Percentiles rank a stretch among this genome's conserved stretches.
Evolutionary conservation across 2,329 filamentous ascomycete species (phyloP).

Genomic region (Thelonectria olida): DNA sequence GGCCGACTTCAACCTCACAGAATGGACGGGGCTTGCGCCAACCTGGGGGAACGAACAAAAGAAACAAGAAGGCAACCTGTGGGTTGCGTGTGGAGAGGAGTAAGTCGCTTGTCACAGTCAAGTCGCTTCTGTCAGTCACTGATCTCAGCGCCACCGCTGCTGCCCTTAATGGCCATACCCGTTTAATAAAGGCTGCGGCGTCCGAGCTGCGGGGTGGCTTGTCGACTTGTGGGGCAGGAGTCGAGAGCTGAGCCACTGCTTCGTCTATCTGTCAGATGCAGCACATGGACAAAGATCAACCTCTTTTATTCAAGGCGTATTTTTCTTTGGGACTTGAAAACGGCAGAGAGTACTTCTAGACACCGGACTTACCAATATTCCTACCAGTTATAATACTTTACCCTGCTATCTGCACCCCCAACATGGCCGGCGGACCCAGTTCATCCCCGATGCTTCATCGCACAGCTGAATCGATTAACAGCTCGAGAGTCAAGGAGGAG

Average conservation of each 20-base stretch:
- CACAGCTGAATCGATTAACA: conserved; percentile 31
- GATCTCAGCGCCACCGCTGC: no score
- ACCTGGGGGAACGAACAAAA: conserved; percentile 5
- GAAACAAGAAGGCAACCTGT: conserved; percentile 1
- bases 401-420: neutral
- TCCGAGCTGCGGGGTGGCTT: conserved; percentile 39
- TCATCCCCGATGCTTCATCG: conserved; percentile 32
- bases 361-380: neutral
- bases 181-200: no score
- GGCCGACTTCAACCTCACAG: neutral
- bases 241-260: conserved; percentile 20
- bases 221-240: conserved; percentile 31
- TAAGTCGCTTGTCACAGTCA: neutral
- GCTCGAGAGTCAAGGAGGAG: conserved; percentile 55
- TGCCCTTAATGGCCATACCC: no score
- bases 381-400: no score
- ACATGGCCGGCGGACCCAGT: conserved; percentile 33
- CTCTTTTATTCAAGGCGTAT: neutral
- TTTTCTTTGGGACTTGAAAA: neutral
- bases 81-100: no score
- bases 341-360: neutral
- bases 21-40: conserved; percentile 3
- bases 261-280: neutral
- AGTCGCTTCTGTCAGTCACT: conserved; percentile 18
- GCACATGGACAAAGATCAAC: neutral